These are phyloP conservation scores for Hansfordia pulvinata DNA, from an alignment of 2,329 filamentous ascomycete species.

Conservation along the genomic window DNA sequence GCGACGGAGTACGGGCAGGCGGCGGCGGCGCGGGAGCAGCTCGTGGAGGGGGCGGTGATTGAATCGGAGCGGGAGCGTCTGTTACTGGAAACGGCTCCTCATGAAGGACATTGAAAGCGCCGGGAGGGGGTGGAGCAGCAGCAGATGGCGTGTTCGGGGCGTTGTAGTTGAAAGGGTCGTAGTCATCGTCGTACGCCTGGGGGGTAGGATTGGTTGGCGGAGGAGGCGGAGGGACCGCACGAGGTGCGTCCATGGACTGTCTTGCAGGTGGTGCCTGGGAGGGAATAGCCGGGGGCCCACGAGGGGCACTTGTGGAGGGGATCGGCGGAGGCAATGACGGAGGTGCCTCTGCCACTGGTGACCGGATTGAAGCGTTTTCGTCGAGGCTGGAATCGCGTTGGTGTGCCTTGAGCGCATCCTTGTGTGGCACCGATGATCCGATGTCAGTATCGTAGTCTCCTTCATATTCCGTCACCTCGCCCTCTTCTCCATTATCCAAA, in stretches of 20 bases:
- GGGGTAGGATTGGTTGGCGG: conserved; percentile 32
- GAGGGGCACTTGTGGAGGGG: conserved; percentile 38
- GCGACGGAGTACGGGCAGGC: conserved; percentile 21
- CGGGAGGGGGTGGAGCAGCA: conserved; percentile 29
- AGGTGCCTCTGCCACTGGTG: conserved; percentile 31
- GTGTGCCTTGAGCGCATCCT: conserved; percentile 80
- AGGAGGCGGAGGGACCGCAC: conserved; percentile 54
- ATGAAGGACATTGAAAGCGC: too few species aligned
- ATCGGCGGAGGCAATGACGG: conserved; percentile 40
- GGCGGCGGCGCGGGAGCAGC: conserved; percentile 25
- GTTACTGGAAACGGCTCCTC: conserved; percentile 30
- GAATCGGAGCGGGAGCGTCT: conserved; percentile 24
- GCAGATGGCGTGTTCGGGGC: conserved; percentile 21
- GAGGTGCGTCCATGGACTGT: conserved; percentile 57
- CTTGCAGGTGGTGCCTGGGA: conserved; percentile 37
- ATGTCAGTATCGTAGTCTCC: conserved; percentile 98
- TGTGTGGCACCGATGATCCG: conserved; percentile 82
- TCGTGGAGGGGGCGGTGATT: conserved; percentile 32
- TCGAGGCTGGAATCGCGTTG: conserved; percentile 65
- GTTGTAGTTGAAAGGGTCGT: conserved; percentile 52
- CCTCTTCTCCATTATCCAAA: conserved; percentile 48
- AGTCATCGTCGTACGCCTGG: conserved; percentile 42
- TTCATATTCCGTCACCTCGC: conserved; percentile 86
- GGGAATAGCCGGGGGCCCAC: conserved; percentile 52
- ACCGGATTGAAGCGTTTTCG: conserved; percentile 48